Conservation (phyloP, 805 yeast species). For the Kuraishia piskuri region DNA sequence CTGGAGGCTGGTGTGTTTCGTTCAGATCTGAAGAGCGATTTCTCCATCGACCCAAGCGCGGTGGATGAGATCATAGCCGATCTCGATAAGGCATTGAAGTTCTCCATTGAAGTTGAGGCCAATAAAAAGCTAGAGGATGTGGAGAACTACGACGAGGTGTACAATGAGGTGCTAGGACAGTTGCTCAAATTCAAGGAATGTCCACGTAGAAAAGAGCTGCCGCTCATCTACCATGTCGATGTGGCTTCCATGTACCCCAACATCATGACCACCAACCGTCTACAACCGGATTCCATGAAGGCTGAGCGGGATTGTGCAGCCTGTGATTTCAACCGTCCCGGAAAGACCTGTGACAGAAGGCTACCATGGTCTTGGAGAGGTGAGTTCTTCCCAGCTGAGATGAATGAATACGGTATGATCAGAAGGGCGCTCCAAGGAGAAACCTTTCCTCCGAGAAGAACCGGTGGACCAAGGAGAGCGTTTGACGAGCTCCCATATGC, state of each 20-base stretch:
- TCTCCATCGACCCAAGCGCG: constrained; percentile 73
- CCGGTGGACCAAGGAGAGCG: constrained; percentile 47
- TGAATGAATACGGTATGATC: constrained; percentile 86
- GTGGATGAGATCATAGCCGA: constrained; percentile 72
- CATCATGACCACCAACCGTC: constrained; percentile 93
- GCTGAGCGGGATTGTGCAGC: constrained; percentile 92
- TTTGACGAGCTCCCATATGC: constrained; percentile 71
- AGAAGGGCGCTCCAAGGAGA: constrained; percentile 77
- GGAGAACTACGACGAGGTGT: constrained; percentile 70
- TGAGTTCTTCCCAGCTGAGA: constrained; percentile 84
- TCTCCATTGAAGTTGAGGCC: constrained; percentile 79
- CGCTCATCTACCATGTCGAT: constrained; percentile 93
- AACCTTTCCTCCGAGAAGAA: constrained; percentile 54
- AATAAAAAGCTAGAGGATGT: constrained; percentile 68
- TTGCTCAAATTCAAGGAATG: constrained; percentile 51
- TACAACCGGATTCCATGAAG: constrained; percentile 98
- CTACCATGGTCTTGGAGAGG: constrained; percentile 99
- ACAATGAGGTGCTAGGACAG: constrained; percentile 42
- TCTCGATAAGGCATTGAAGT: constrained; percentile 67
- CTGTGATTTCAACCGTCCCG: constrained; percentile 95
- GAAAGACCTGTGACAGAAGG: constrained; percentile 85
- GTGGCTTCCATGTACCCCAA: constrained; percentile 99
- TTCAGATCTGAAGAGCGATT: constrained; percentile 71
- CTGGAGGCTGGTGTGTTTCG: constrained; percentile 97
- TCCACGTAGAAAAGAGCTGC: constrained; percentile 66